Conservation (phyloP, 768 basidiomycete species). For the Tephrocybe sp. region DNA sequence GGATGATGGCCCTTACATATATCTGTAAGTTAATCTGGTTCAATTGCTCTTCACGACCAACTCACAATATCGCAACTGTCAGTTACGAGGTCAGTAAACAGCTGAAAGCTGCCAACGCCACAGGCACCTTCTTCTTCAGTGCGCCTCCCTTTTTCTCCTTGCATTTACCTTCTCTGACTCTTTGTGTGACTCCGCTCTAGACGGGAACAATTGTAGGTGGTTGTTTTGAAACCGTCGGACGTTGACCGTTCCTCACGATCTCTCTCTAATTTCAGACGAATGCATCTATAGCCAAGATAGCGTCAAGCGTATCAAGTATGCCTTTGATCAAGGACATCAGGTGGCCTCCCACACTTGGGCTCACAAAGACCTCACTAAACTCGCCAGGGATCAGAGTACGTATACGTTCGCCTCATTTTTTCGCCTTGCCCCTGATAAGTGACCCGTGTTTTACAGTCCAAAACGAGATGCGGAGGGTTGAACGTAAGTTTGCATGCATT, state of each 20-base stretch:
- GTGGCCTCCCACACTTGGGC: conserved; percentile 36
- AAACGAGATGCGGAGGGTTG: conserved; percentile 18
- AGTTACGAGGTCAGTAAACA: conserved; percentile 14
- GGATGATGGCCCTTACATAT: conserved; percentile 21
- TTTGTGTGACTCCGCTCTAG: conserved; percentile 10
- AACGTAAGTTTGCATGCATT: conserved; percentile 13
- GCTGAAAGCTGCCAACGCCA: conserved; percentile 22
- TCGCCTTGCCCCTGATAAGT: too few species aligned
- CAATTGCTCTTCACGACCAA: background rate
- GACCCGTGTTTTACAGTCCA: conserved; percentile 6
- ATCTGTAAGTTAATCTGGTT: conserved; percentile 12
- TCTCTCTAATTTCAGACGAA: conserved; percentile 18
- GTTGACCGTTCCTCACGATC: background rate
- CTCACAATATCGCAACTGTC: background rate
- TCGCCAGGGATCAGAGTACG: conserved; percentile 28
- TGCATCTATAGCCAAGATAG: conserved; percentile 31
- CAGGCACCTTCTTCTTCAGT: conserved; percentile 35
- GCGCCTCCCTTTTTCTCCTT: background rate
- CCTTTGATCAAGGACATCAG: conserved; percentile 30
- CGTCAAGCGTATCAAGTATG: conserved; percentile 28
- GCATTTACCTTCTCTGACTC: background rate
- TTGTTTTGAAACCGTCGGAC: background rate
- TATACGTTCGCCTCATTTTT: too few species aligned
- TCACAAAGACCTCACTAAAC: conserved; percentile 30
- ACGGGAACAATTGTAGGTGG: conserved; percentile 28